These are phyloP conservation scores for Yarrowia sp. DNA, from an alignment of 805 yeast species.

Conservation along the genomic window DNA sequence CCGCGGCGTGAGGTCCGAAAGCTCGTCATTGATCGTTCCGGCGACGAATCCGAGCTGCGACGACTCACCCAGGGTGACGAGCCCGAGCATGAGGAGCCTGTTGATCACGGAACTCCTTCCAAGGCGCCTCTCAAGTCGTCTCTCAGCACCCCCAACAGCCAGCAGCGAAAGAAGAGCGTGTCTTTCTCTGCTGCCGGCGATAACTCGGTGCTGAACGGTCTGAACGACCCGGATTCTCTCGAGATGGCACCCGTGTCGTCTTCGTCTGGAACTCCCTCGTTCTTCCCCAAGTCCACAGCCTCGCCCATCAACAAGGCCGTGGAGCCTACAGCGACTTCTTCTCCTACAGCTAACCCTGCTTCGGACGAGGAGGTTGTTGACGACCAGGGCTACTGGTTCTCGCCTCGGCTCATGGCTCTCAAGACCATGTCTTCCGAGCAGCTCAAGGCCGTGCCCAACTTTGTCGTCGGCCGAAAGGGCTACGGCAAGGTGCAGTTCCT, in stretches of 20 bases:
- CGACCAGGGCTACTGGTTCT: conserved; percentile 81
- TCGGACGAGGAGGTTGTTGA: conserved; percentile 49
- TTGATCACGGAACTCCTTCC: conserved; percentile 11
- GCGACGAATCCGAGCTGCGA: conserved; percentile 31
- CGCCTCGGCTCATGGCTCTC: conserved; percentile 70
- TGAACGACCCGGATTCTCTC: conserved; percentile 11
- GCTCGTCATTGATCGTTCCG: conserved; percentile 51
- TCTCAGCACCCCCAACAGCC: conserved; percentile 17
- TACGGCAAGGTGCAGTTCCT: conserved; percentile 75
- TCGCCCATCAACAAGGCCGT: conserved; percentile 5
- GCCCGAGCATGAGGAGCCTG: conserved; percentile 29
- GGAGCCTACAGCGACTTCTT: not conserved
- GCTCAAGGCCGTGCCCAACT: conserved; percentile 58
- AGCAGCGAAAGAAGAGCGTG: conserved; percentile 23
- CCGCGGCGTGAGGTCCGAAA: conserved; percentile 57
- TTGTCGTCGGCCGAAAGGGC: conserved; percentile 75
- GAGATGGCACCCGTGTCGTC: conserved; percentile 14
- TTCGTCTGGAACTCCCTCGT: not conserved
- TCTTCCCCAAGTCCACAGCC: conserved; percentile 25
- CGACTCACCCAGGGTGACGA: conserved; percentile 15
- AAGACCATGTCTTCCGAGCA: conserved; percentile 58
- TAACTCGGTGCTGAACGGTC: conserved; percentile 20
- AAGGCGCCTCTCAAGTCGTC: conserved; percentile 21
- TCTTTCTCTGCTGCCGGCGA: conserved; percentile 20
- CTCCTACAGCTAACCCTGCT: not conserved